Evolutionary conservation across 208 protist species (phyloP).

Genomic region (Leishmania tarentolae): DNA sequence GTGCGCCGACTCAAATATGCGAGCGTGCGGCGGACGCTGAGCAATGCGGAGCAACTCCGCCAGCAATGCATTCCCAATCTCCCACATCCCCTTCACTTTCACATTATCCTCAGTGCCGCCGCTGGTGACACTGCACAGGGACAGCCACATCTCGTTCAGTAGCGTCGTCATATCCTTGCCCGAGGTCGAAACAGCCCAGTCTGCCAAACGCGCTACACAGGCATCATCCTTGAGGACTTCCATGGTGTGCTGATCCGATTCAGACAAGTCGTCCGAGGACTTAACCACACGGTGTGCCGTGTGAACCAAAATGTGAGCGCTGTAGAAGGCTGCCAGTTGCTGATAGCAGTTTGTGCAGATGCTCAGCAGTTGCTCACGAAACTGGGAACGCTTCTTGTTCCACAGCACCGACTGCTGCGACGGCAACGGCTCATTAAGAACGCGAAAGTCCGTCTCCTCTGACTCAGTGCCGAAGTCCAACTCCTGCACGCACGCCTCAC

Average conservation of each 20-base stretch:
- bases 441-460: conserved; percentile 48
- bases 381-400: conserved; percentile 20
- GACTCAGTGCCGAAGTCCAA: conserved; percentile 69
- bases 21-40: conserved; percentile 46
- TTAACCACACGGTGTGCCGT: conserved; percentile 15
- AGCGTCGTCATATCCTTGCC: conserved; percentile 7
- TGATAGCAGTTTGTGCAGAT: conserved; percentile 19
- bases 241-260: conserved; percentile 18
- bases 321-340: conserved; percentile 25
- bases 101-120: neutral
- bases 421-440: conserved; percentile 25
- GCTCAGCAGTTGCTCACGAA: conserved; percentile 22
- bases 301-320: conserved; percentile 20
- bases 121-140: conserved; percentile 5
- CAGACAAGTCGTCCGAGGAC: conserved; percentile 9
- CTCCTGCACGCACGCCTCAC: conserved; percentile 53
- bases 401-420: conserved; percentile 25
- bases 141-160: conserved; percentile 25
- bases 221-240: conserved; percentile 13
- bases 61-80: conserved; percentile 20
- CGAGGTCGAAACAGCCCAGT: conserved; percentile 26
- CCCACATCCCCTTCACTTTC: conserved; percentile 24
- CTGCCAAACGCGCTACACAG: conserved; percentile 24
- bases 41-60: conserved; percentile 55
- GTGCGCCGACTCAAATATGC: conserved; percentile 77